Evolutionary conservation across 768 basidiomycete species (phyloP), one percentile per base, ranked within the genome.

Genomic region (Boletus rufocinnamomeus): DNA sequence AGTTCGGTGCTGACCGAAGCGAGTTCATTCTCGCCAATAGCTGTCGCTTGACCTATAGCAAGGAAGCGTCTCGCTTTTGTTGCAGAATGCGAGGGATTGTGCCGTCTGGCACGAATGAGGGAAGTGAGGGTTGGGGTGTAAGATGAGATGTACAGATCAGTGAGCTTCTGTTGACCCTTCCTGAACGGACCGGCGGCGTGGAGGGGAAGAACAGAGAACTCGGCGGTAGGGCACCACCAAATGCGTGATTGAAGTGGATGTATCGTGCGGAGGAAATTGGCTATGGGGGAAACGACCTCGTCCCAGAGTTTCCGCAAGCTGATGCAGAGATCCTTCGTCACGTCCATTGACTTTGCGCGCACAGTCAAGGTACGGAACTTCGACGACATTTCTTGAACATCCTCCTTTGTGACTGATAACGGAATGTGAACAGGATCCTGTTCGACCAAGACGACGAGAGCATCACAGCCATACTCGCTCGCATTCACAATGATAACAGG

Each of bases 1-100:
- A 57, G 38, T 21, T 54, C 41, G 1, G 48, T 21, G 14, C 41
- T 21, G 17, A 64, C 45, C 10, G 54, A 47, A 10, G 27, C 6
- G 0, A 61, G 54, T n/a, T 65, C 52, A 14, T 4, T 27, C 28
- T 44, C 44, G 0, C 46, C 38, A 6, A n/a, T n/a, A 4, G 63
- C 58, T 1, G 19, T 28, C 10, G 54, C 43, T 41, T 46, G 43
- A n/a, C 58, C 54, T 14, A 60, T 40, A 10, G 44, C 53, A 25
- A 50, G 16, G 7, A 60, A 55, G 19, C 45, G 14, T 35, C 23
- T 59, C 46, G 3, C 51, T 45, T 34, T 17, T 2, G 3, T 10
- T 19, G 10, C 45, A 6, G 28, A 32, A 28, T 43, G 11, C 2
- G 35, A 25, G 32, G 9, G 25, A 38, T 16, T 28, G 16, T 10